Evolutionary conservation across 495 filamentous ascomycete species (phyloP), one percentile per base, ranked within the genome.

Genomic region (Penicillium angulare): DNA sequence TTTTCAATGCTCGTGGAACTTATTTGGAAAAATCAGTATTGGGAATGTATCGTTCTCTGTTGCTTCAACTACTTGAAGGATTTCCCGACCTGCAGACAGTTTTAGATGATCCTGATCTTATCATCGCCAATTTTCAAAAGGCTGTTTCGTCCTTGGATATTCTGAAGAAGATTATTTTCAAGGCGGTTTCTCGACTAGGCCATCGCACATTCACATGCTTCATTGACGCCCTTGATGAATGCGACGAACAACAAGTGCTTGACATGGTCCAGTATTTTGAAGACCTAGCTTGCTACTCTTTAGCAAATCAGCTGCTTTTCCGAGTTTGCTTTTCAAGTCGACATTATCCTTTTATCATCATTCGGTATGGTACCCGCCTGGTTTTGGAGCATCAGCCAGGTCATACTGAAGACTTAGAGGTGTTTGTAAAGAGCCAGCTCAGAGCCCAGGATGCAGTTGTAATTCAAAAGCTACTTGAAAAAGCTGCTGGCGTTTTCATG

Each of bases 31-130:
- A 73, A 48, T 77, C 79, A 1, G 67, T 66, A 2, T 3, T 43
- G 1, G 80, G 82, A 5, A 79, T 83, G 74, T 84, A 82, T 51
- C 78, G 79, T 31, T 80, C 80, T 0, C 49, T 84, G 1, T 50
- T 75, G 17, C 40, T 56, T 4, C 68, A 72, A 36, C 47, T 75
- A 3, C 59, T 73, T 18, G 33, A 64, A 39, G 55, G 46, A 8
- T 56, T 52, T 21, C 62, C 69, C 8, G 53, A 61, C 7, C 57
- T 68, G 3, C 62, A 65, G 36, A 12, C 15, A 1, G 41, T 67
- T 8, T 39, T 71, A 5, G 61, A 65, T 23, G 49, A 63, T 52
- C 18, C 21, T 7, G 57, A 57, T n/a, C n/a, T n/a, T n/a, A n/a
- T n/a, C n/a, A n/a, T n/a, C n/a, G n/a, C n/a, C n/a, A n/a, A n/a